Percentiles rank a stretch among this genome's conserved stretches.
These are phyloP conservation scores for Xylariaceae sp. DNA, from an alignment of 2,329 filamentous ascomycete genomes.

Conservation along the genomic window DNA sequence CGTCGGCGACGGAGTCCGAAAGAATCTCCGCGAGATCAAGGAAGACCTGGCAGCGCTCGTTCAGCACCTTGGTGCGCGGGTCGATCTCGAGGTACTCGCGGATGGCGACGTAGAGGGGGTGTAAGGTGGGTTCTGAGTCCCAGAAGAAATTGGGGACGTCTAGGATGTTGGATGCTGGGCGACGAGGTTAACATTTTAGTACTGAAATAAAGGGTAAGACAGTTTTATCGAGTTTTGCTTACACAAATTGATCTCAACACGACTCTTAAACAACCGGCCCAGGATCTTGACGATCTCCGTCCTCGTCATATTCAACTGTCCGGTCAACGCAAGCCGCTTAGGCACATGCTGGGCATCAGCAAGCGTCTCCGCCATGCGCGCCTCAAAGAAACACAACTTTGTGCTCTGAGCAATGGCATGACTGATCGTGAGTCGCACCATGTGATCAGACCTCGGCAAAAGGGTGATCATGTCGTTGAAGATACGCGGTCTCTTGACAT, in stretches of 20 bases:
- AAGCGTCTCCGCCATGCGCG: slow-evolving; percentile 94
- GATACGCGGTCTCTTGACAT: slow-evolving; percentile 80
- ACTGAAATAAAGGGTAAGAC: too few relatives aligned
- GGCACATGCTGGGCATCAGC: slow-evolving; percentile 86
- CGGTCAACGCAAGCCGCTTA: slow-evolving; percentile 80
- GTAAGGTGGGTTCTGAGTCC: slow-evolving; percentile 91
- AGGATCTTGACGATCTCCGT: slow-evolving; percentile 90
- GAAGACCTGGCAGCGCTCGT: slow-evolving; percentile 94
- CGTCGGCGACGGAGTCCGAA: slow-evolving; percentile 84
- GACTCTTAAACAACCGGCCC: slow-evolving; percentile 82
- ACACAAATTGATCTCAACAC: slow-evolving; percentile 97
- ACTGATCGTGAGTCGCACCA: slow-evolving; percentile 97
- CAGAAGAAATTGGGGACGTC: slow-evolving; percentile 98
- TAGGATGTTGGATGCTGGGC: slow-evolving; percentile 81
- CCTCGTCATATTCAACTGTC: slow-evolving; percentile 83
- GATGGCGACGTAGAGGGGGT: slow-evolving; percentile 89
- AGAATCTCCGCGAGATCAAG: slow-evolving; percentile 93
- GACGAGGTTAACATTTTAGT: neutral
- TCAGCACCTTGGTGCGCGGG: slow-evolving; percentile 90
- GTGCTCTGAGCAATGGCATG: slow-evolving; percentile 97
- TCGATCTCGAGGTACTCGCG: slow-evolving; percentile 98
- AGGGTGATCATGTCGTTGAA: slow-evolving; percentile 99
- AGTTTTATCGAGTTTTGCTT: too few relatives aligned
- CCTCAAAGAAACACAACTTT: slow-evolving; percentile 92
- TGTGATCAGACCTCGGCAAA: slow-evolving; percentile 83